phyloP scores from a whole-genome alignment of 768 basidiomycete genomes.

The Filobasidium floriforme region DNA sequence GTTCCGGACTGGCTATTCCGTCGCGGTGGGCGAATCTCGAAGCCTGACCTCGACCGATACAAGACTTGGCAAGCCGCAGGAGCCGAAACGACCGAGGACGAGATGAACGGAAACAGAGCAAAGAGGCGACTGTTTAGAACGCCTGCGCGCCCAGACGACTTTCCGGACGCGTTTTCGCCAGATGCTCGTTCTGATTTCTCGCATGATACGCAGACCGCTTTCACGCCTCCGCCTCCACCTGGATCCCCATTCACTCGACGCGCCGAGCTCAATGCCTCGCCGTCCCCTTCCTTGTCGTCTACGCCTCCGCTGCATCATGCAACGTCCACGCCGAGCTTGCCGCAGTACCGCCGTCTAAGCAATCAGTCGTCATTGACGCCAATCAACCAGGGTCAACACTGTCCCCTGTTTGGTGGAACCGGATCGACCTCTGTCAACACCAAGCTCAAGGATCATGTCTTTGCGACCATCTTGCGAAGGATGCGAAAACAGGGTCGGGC shows the following conservation, averaged over 20 bases:
- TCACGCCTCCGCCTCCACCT: slow-evolving; percentile 2
- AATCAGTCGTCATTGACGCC: neutral
- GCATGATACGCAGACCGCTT: neutral
- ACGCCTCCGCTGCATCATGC: slow-evolving; percentile 39
- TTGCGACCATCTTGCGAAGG: slow-evolving; percentile 70
- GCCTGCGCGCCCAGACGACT: slow-evolving; percentile 15
- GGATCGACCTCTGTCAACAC: slow-evolving; percentile 92
- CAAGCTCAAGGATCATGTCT: slow-evolving; percentile 89
- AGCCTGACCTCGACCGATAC: slow-evolving; percentile 18
- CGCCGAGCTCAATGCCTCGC: neutral
- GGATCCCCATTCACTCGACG: neutral
- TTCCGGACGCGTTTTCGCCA: slow-evolving; percentile 21
- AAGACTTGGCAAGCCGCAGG: slow-evolving; percentile 29
- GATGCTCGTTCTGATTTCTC: neutral
- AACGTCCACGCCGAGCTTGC: slow-evolving; percentile 33
- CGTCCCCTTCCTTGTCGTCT: slow-evolving; percentile 26
- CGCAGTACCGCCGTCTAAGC: slow-evolving; percentile 16
- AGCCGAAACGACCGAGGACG: slow-evolving; percentile 5
- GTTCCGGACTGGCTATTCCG: slow-evolving; percentile 82
- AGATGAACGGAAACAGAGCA: slow-evolving; percentile 4
- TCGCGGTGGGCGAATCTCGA: slow-evolving; percentile 15
- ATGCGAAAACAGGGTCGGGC: slow-evolving; percentile 27
- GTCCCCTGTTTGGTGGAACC: slow-evolving; percentile 62
- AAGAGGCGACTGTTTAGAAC: slow-evolving; percentile 2
- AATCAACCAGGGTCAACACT: slow-evolving; percentile 4